These are phyloP conservation scores for Mycena capillaripes DNA, from an alignment of 768 basidiomycete species.

Conservation along the genomic window DNA sequence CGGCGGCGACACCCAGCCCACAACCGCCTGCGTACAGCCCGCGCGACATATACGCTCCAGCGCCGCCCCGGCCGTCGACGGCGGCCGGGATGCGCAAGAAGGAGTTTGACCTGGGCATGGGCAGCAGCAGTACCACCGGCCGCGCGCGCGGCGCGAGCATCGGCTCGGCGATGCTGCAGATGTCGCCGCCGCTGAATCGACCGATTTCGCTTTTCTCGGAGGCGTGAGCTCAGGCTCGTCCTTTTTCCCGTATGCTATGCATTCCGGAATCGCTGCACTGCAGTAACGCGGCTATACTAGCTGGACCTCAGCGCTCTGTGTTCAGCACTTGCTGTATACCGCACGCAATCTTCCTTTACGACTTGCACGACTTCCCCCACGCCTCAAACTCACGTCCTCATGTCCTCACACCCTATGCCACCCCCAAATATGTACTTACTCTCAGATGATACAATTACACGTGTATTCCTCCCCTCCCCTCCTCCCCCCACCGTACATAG, in stretches of 20 bases:
- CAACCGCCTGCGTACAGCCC: constrained; percentile 31
- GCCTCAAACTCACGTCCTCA: background rate
- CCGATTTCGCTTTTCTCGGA: constrained; percentile 21
- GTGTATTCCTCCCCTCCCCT: background rate
- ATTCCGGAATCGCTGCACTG: too few relatives aligned
- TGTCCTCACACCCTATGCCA: background rate
- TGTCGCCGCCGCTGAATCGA: constrained; percentile 18
- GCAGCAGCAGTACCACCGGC: background rate
- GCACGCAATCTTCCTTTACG: too few relatives aligned
- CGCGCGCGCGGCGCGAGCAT: constrained; percentile 23
- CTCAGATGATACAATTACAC: background rate
- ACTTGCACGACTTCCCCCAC: too few relatives aligned
- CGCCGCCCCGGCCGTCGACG: constrained; percentile 7
- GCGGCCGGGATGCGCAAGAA: background rate
- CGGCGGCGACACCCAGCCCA: constrained; percentile 9
- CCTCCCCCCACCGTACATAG: background rate
- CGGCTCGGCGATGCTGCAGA: constrained; percentile 27
- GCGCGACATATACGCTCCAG: constrained; percentile 17
- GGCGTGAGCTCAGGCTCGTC: background rate
- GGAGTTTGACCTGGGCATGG: background rate
- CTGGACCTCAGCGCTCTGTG: too few relatives aligned
- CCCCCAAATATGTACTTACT: too few relatives aligned
- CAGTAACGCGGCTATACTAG: too few relatives aligned
- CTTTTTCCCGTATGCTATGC: too few relatives aligned
- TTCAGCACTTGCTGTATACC: too few relatives aligned